Base-by-base conservation (phyloP, 352 stramenopile genomes). In the Aphanomyces stellatus region DNA sequence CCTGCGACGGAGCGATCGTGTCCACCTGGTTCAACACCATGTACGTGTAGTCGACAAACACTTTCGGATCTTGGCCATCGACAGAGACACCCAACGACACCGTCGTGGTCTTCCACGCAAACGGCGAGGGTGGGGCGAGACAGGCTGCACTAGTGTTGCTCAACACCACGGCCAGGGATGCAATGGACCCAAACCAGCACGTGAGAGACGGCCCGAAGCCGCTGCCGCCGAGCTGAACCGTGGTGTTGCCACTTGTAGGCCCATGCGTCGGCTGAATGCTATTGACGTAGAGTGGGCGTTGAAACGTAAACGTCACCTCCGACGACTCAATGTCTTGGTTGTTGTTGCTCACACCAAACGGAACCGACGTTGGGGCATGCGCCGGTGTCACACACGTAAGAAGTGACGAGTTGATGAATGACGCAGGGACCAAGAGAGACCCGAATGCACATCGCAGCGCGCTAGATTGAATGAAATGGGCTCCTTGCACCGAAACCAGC, bases 381-480 rank as follows among this genome's bases (percentile, higher is more conserved):
- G 62, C 57, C 28, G 84, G 82, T 1, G 84, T 78, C 1, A 59
- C 60, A 53, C 88, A 95, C 30, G 77, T 69, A 3, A 94, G 51
- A 27, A 73, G 13, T 43, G 85, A 84, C 1, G 76, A 62, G 34
- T 92, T 95, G 19, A 87, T 70, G 61, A 90, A 90, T 0, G 74
- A 78, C 28, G 82, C 85, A 49, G 73, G 69, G 4, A 88, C 77
- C 0, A 53, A 68, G n/a, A 69, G 51, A 13, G 73, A 65, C 28
- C 73, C 75, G 71, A 96, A 93, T 41, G 82, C 88, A 48, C 88
- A 96, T 4, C 77, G 74, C 0, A 95, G 62, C 13, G 76, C 42
- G 2, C 72, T 74, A 0, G 80, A 85, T 11, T 82, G 72, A 11
- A 76, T 19, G 49, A 91, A 89, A 30, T 83, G 76, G 49, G 62